A percentile compares a stretch with the other conserved stretches of the same genome.
phyloP scores from a whole-genome alignment of 331 rosid genomes.

The Telfairia occidentalis region DNA sequence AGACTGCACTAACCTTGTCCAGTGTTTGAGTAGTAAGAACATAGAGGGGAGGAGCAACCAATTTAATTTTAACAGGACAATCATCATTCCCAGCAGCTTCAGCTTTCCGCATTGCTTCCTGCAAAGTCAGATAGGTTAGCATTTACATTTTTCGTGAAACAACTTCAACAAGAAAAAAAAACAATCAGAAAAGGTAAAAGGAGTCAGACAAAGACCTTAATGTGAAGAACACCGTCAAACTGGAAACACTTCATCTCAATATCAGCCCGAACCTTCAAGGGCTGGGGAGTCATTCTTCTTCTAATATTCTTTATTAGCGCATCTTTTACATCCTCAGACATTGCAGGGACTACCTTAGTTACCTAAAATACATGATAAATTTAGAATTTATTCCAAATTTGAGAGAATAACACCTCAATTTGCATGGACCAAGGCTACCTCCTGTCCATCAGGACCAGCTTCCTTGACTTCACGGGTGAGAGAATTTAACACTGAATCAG shows the following conservation, averaged over 20 bases:
- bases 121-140: neutral
- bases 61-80: slow-evolving; percentile 93
- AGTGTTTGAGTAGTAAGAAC: slow-evolving; percentile 96
- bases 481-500: slow-evolving; percentile 65
- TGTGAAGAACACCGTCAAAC: slow-evolving; percentile 94
- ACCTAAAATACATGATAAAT: slow-evolving; percentile 27
- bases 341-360: slow-evolving; percentile 75
- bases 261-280: slow-evolving; percentile 92
- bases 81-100: slow-evolving; percentile 87
- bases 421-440: slow-evolving; percentile 35
- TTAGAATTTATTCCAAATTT: slow-evolving; percentile 1
- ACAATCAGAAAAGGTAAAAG: neutral
- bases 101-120: slow-evolving; percentile 94
- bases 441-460: slow-evolving; percentile 79
- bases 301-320: slow-evolving; percentile 63
- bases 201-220: slow-evolving; percentile 44
- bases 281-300: slow-evolving; percentile 95
- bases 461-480: slow-evolving; percentile 82
- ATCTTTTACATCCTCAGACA: slow-evolving; percentile 77
- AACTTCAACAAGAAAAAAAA: neutral
- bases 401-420: neutral
- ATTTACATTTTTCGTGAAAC: neutral
- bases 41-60: slow-evolving; percentile 95
- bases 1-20: slow-evolving; percentile 61
- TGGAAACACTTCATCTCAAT: slow-evolving; percentile 95